Evolutionary conservation across 495 filamentous ascomycete genomes (phyloP).

Genomic region (Parathielavia hyrcaniae): DNA sequence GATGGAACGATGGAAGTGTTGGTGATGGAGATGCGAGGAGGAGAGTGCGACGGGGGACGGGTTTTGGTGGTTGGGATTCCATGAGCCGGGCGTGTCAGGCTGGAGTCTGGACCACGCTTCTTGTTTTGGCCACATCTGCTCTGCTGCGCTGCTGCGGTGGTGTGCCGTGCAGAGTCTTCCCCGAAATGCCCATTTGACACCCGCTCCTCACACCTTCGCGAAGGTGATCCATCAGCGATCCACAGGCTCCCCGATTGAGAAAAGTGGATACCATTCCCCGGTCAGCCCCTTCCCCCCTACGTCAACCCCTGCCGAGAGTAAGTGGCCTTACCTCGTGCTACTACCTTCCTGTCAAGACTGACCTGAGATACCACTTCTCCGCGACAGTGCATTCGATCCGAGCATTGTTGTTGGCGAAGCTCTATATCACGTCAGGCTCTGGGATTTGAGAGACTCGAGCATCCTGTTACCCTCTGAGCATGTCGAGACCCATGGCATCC

Average conservation of each 20-base stretch:
- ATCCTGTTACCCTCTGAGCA: no score
- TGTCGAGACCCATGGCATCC: background rate
- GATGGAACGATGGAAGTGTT: constrained; percentile 22
- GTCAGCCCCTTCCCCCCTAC: constrained; percentile 26
- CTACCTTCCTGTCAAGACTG: background rate
- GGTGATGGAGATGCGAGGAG: constrained; percentile 19
- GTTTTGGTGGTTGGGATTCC: constrained; percentile 24
- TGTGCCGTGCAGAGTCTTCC: constrained; percentile 33
- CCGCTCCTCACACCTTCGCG: constrained; percentile 34
- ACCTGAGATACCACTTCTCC: no score
- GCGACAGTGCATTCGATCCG: no score
- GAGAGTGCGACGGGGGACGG: constrained; percentile 9
- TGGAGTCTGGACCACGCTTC: constrained; percentile 25
- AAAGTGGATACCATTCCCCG: constrained; percentile 27
- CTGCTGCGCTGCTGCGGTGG: constrained; percentile 28
- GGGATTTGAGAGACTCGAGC: no score
- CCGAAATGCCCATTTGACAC: constrained; percentile 35
- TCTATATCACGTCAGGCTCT: no score
- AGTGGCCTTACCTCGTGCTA: background rate
- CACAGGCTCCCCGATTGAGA: constrained; percentile 29
- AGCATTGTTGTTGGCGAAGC: no score
- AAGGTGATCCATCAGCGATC: constrained; percentile 35
- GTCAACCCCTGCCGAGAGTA: constrained; percentile 14
- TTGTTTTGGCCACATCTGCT: constrained; percentile 34
- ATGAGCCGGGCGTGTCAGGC: constrained; percentile 15